Evolutionary conservation across 2,329 filamentous ascomycete species (phyloP), one percentile per base, ranked within the genome.

Genomic region (Penicillium sp.): DNA sequence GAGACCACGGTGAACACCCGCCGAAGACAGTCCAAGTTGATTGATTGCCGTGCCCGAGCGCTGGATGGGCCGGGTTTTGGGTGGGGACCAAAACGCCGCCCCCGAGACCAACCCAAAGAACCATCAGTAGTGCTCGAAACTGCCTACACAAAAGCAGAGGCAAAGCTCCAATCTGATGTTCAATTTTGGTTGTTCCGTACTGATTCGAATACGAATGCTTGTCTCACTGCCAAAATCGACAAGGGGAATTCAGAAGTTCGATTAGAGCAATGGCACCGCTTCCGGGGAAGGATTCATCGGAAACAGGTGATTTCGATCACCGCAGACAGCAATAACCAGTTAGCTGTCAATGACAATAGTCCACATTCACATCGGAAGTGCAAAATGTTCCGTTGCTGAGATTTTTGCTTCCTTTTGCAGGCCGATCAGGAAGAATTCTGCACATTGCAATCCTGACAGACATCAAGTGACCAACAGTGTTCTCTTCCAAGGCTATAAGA

Each of bases 51-150:
- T 27, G 24, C 24, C 24, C 24, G 24, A 27, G 24, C 24, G 4
- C 24, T 27, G 24, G 24, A 27, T 27, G 24, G 24, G 24, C 38
- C 55, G 11, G 51, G 45, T 21, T 45, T 18, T n/a, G 48, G 27
- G 22, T 54, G 48, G 55, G 48, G 29, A 16, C 48, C 55, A 2
- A 50, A 21, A 22, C 42, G 45, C 4, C 50, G 32, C 43, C 18
- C 43, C 3, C 42, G 29, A 36, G 50, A 39, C 32, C 9, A 21
- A 42, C 36, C 38, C 16, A 11, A 21, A 14, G 36, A 27, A 22
- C 51, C 51, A 5, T 48, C 51, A 4, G 45, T 54, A 31, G 10
- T 21, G 11, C 48, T 57, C 22, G 55, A 57, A 21, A 34, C 46
- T n/a, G 51, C 55, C 9, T 43, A 38, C 39, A 50, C 50, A 5